phyloP scores from a whole-genome alignment of 2,329 filamentous ascomycete species.

The Pseudogymnoascus sp. region DNA sequence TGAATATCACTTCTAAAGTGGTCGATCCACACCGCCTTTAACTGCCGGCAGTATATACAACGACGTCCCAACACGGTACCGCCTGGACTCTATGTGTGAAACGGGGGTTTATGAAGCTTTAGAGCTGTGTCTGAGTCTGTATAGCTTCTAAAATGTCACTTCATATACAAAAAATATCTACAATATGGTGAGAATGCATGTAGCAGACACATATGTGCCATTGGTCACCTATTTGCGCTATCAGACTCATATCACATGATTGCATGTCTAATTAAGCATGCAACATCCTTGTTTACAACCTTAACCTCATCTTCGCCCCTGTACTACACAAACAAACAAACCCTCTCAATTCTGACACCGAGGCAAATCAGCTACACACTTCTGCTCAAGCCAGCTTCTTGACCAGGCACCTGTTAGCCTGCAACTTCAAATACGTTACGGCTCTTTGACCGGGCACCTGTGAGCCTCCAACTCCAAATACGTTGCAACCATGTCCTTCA shows the following conservation, averaged over 20 bases:
- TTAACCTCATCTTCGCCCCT: not conserved
- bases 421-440: not conserved
- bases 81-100: not conserved
- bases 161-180: not conserved
- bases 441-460: not conserved
- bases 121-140: not conserved
- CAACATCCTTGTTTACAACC: not conserved
- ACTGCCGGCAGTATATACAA: not conserved
- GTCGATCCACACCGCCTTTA: not conserved
- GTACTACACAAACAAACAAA: not conserved
- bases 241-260: not conserved
- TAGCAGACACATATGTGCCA: not conserved
- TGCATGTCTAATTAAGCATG: not conserved
- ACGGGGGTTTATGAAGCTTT: not conserved
- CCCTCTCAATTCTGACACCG: not conserved
- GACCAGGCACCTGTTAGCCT: not conserved
- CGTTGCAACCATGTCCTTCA: not conserved
- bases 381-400: not conserved
- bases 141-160: not conserved
- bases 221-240: not conserved
- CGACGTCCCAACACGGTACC: not conserved
- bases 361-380: not conserved
- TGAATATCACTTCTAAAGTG: not conserved
- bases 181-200: not conserved
- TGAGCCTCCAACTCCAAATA: not conserved